Evolutionary conservation across 495 filamentous ascomycete species (phyloP).

Genomic region (Annulohypoxylon maeteangense): DNA sequence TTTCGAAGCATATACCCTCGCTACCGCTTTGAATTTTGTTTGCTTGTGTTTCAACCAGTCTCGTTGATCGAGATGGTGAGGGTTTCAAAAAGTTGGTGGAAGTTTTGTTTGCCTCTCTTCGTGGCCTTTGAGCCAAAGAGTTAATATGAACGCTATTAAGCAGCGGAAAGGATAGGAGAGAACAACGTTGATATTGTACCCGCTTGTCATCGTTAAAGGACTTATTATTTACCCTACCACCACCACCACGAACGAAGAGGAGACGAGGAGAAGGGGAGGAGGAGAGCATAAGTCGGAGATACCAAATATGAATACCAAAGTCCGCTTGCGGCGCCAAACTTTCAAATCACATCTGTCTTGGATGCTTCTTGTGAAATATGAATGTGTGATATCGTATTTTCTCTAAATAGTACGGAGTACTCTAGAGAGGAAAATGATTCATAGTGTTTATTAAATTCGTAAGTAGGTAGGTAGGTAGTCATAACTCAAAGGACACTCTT

Average conservation of each 20-base stretch:
- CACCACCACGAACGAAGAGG: background rate
- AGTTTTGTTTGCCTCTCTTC: slow-evolving; percentile 8
- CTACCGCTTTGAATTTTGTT: slow-evolving; percentile 39
- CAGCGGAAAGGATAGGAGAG: background rate
- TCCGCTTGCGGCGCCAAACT: slow-evolving; percentile 15
- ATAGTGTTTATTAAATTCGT: background rate
- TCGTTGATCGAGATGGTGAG: slow-evolving; percentile 37
- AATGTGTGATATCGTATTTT: slow-evolving; percentile 4
- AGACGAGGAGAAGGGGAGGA: background rate
- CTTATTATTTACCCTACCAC: slow-evolving; percentile 13
- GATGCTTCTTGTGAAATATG: background rate
- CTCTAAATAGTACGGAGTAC: background rate
- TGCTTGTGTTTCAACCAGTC: slow-evolving; percentile 6
- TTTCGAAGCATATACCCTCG: slow-evolving; percentile 49
- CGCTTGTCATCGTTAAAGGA: slow-evolving; percentile 5
- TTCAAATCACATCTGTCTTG: background rate
- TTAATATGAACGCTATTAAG: slow-evolving; percentile 13
- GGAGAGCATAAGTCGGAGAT: slow-evolving; percentile 25
- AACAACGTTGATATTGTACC: background rate
- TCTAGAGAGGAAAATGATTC: background rate
- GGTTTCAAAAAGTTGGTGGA: slow-evolving; percentile 26
- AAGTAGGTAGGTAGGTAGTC: background rate
- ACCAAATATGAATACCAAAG: slow-evolving; percentile 28
- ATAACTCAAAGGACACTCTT: background rate
- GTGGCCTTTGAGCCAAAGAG: slow-evolving; percentile 15